Conservation (phyloP, 1,284 basidiomycete genomes). For the Tylopilus orsonianus region DNA sequence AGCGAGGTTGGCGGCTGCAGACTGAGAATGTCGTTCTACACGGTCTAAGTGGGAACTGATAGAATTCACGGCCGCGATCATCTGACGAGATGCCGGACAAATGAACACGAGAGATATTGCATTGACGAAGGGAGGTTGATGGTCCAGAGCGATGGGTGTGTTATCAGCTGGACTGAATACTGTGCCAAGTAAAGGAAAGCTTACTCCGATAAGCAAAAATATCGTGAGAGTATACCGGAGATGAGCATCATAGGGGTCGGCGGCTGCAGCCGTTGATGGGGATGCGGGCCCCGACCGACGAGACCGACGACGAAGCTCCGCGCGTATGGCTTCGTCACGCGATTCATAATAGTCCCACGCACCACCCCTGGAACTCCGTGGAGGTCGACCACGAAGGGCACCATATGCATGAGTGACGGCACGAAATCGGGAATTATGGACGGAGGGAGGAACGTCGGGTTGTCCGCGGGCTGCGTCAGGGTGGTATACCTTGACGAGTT, state of each 20-base stretch:
- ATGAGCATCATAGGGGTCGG: background rate
- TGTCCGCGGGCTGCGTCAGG: slow-evolving; percentile 43
- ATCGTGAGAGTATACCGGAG: slow-evolving; percentile 18
- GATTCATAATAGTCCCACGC: slow-evolving; percentile 10
- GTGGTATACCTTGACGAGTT: slow-evolving; percentile 53
- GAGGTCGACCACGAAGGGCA: slow-evolving; percentile 26
- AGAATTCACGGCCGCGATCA: slow-evolving; percentile 5
- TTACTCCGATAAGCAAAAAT: slow-evolving; percentile 20
- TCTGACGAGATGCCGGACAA: slow-evolving; percentile 6
- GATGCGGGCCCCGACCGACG: slow-evolving; percentile 12
- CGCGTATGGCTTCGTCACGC: slow-evolving; percentile 33
- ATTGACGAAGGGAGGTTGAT: background rate
- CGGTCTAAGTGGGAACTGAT: slow-evolving; percentile 22
- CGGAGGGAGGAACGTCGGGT: slow-evolving; percentile 30
- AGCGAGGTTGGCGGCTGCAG: slow-evolving; percentile 43
- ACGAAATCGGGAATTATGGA: slow-evolving; percentile 48
- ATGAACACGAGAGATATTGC: background rate
- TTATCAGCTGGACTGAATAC: background rate
- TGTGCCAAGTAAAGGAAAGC: background rate
- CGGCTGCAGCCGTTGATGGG: slow-evolving; percentile 1
- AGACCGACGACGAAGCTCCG: slow-evolving; percentile 42
- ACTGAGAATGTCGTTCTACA: slow-evolving; percentile 29
- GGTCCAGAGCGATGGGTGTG: background rate
- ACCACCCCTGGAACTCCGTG: background rate
- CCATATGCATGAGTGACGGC: slow-evolving; percentile 51